Evolutionary conservation across 306 rosid species (phyloP), one percentile per base, ranked within the genome.

Genomic region (Ochetophila trinervis): DNA sequence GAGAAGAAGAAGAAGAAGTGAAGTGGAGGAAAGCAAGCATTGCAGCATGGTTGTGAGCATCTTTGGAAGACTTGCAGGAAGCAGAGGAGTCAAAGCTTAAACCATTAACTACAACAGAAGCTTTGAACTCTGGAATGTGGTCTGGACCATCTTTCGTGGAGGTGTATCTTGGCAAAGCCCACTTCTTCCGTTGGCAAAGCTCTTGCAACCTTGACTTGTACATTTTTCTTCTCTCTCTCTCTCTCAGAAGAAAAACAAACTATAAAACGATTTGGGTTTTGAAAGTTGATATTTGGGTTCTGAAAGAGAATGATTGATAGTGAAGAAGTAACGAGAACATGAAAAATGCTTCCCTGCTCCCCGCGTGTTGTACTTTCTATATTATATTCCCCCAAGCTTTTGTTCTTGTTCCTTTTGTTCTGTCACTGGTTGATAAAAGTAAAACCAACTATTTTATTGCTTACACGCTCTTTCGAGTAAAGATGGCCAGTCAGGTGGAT

Each of bases 1-100:
- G 12, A 45, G 79, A 71, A 56, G 82, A 14, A 22, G 68, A 47
- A 18, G 79, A 9, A 45, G 79, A 71, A 56, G 82, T 20, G 69
- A 85, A 76, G 59, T 45, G 72, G 53, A 55, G 74, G 57, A 85
- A 80, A 74, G 90, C 88, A 20, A 56, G 68, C 83, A 62, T 84
- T 76, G 88, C 90, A 6, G 86, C 88, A 54, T 69, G 69, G 74
- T 87, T 85, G 15, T 75, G 82, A n/a, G 97, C 91, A 65, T 74
- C 65, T 77, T 85, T 85, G 53, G 79, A 76, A 47, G 91, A 85
- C 57, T 37, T 69, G 64, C 48, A 76, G 35, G 79, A 20, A 9
- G 27, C 2, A 0, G 54, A 49, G 0, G 84, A 81, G 72, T 71
- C 53, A 53, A 90, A 90, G 44, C 67, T 62, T 17, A 27, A 15